Conservation (phyloP, 1,139 yeast genomes). For the Magnusiomyces paraingens region DNA sequence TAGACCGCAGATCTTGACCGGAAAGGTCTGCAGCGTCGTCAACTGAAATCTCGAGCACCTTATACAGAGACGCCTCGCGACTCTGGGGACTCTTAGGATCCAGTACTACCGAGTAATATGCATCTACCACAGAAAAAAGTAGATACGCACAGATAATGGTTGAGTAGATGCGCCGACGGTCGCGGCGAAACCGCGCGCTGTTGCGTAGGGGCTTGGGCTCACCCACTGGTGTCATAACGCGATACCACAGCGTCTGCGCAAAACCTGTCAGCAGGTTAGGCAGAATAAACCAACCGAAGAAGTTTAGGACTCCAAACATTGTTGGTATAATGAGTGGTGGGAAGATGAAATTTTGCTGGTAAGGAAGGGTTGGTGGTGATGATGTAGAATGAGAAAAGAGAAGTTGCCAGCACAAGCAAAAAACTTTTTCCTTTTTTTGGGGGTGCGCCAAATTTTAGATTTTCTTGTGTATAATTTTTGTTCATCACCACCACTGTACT, state of each 20-base stretch:
- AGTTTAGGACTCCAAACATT: conserved; percentile 9
- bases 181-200: conserved; percentile 11
- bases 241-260: conserved; percentile 19
- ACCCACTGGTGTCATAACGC: conserved; percentile 13
- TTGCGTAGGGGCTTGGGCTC: conserved; percentile 16
- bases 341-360: too few species aligned
- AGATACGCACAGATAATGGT: conserved; percentile 9
- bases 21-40: conserved; percentile 15
- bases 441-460: too few species aligned
- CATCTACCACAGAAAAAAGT: conserved; percentile 13
- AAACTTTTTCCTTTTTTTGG: too few species aligned
- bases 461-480: too few species aligned
- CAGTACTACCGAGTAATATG: conserved; percentile 15
- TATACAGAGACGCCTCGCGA: conserved; percentile 17
- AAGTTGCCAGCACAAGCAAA: too few species aligned
- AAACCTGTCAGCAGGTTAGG: conserved; percentile 19
- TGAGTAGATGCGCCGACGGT: conserved; percentile 9
- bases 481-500: too few species aligned
- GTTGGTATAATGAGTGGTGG: background rate
- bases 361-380: too few species aligned
- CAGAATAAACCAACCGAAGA: conserved; percentile 25
- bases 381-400: too few species aligned
- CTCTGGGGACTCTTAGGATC: conserved; percentile 6
- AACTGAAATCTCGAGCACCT: conserved; percentile 11
- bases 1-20: conserved; percentile 18